Evolutionary conservation across 1,139 yeast genomes (phyloP).

Genomic region (Pichia sp.): DNA sequence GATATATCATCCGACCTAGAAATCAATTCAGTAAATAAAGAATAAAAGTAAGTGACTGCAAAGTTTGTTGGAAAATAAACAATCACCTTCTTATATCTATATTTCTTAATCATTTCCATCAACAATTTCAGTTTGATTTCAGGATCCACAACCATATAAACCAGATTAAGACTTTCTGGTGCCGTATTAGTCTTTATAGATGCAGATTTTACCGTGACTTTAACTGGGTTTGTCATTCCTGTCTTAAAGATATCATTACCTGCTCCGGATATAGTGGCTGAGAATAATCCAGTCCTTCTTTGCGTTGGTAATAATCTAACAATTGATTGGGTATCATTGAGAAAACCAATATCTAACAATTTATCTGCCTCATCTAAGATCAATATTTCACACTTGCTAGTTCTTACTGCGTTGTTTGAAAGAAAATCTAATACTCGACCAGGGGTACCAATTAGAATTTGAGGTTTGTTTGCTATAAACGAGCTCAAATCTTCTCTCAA

Average conservation of each 20-base stretch:
- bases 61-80: slow-evolving; percentile 91
- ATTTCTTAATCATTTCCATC: slow-evolving; percentile 49
- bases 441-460: slow-evolving; percentile 85
- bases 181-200: slow-evolving; percentile 35
- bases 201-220: slow-evolving; percentile 63
- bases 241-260: slow-evolving; percentile 64
- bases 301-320: slow-evolving; percentile 75
- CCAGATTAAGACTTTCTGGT: slow-evolving; percentile 64
- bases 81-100: slow-evolving; percentile 67
- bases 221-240: slow-evolving; percentile 88
- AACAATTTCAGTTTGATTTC: slow-evolving; percentile 56
- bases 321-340: slow-evolving; percentile 61
- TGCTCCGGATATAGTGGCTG: slow-evolving; percentile 86
- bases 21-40: slow-evolving; percentile 43
- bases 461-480: slow-evolving; percentile 55
- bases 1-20: slow-evolving; percentile 20
- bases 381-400: slow-evolving; percentile 62
- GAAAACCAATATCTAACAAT: slow-evolving; percentile 74
- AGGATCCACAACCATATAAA: slow-evolving; percentile 59
- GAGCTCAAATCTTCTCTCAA: slow-evolving; percentile 70
- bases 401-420: slow-evolving; percentile 45
- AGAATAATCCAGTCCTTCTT: slow-evolving; percentile 86
- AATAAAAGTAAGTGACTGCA: slow-evolving; percentile 71
- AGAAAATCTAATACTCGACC: slow-evolving; percentile 82
- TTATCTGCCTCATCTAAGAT: slow-evolving; percentile 93